These are phyloP conservation scores for Auriculariales sp. DNA, from an alignment of 768 basidiomycete species.

Conservation along the genomic window DNA sequence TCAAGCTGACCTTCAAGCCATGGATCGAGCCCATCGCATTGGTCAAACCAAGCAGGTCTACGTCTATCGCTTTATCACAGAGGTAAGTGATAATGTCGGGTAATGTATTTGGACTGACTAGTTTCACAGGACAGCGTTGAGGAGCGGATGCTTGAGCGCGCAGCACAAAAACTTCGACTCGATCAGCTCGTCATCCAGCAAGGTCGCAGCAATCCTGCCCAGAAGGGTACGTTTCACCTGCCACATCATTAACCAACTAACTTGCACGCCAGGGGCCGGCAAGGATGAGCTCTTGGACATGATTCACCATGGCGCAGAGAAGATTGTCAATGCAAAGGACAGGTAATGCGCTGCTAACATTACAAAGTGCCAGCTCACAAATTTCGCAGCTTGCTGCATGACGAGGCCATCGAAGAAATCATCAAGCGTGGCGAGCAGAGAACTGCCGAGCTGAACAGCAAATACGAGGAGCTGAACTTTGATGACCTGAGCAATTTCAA, in stretches of 20 bases:
- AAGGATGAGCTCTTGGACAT: constrained; percentile 97
- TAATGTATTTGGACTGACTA: not conserved
- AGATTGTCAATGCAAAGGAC: constrained; percentile 74
- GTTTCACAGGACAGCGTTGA: constrained; percentile 64
- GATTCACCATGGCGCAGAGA: constrained; percentile 95
- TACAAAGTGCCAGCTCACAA: constrained; percentile 2
- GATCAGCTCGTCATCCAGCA: constrained; percentile 98
- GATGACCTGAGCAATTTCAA: constrained; percentile 98
- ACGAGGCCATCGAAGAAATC: constrained; percentile 89
- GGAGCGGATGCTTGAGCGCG: constrained; percentile 87
- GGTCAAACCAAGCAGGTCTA: constrained; percentile 97
- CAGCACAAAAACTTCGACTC: constrained; percentile 86
- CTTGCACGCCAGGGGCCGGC: constrained; percentile 46
- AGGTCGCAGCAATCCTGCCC: constrained; percentile 64
- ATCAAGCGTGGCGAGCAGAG: constrained; percentile 84
- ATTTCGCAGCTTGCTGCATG: constrained; percentile 44
- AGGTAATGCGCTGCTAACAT: constrained; percentile 27
- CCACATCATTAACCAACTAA: not conserved
- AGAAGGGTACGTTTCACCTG: constrained; percentile 43
- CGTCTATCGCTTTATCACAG: constrained; percentile 93
- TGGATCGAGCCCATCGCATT: constrained; percentile 95
- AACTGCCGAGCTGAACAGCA: constrained; percentile 74
- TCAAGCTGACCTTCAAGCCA: constrained; percentile 95
- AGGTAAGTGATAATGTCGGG: constrained; percentile 19
- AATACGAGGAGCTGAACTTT: constrained; percentile 84